phyloP scores from a whole-genome alignment of 2,329 filamentous ascomycete genomes.

The Alternaria sp. region DNA sequence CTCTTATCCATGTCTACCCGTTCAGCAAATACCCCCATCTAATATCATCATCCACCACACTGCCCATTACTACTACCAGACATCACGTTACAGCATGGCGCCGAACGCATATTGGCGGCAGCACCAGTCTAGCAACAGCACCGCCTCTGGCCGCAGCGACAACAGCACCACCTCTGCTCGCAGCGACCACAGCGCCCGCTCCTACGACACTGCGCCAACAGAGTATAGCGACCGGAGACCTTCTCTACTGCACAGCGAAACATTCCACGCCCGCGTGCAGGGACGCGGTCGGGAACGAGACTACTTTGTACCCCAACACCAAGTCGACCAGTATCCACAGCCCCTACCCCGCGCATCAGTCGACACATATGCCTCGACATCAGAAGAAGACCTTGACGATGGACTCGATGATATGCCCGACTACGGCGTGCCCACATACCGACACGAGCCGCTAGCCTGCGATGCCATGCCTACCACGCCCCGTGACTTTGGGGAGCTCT shows the following conservation, averaged over 20 bases:
- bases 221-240: conserved; percentile 47
- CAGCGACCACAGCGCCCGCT: conserved; percentile 44
- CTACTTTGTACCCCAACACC: conserved; percentile 30
- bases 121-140: conserved; percentile 43
- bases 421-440: conserved; percentile 68
- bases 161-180: conserved; percentile 42
- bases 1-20: conserved; percentile 15
- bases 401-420: conserved; percentile 57
- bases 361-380: conserved; percentile 83
- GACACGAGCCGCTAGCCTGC: conserved; percentile 68
- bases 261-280: conserved; percentile 44
- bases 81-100: conserved; percentile 39
- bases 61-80: conserved; percentile 6
- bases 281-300: conserved; percentile 34
- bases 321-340: conserved; percentile 25
- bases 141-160: conserved; percentile 27
- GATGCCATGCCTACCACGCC: conserved; percentile 80
- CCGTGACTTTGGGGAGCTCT: conserved; percentile 81
- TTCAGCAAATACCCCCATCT: conserved; percentile 10
- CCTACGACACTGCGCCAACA: conserved; percentile 48
- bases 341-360: conserved; percentile 64
- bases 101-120: conserved; percentile 46
- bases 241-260: conserved; percentile 42
- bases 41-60: conserved; percentile 20
- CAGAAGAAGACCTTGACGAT: conserved; percentile 64